phyloP scores from a whole-genome alignment of 257 asterid genomes.

The Coffea eugenioides region DNA sequence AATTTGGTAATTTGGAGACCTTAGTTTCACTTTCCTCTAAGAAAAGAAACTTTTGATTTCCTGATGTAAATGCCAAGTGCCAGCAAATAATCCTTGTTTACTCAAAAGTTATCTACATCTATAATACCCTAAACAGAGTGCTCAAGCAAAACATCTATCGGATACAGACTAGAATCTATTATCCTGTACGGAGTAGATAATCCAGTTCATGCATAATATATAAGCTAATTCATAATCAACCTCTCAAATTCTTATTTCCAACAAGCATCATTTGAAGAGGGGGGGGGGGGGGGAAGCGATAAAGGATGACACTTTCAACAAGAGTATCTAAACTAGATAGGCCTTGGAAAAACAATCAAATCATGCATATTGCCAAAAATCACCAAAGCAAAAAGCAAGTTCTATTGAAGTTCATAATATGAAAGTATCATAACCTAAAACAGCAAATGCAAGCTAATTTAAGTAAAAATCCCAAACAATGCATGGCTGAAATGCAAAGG shows the following conservation, averaged over 20 bases:
- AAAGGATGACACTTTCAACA: background rate
- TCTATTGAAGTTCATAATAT: background rate
- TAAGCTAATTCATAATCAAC: background rate
- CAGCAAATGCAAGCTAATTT: background rate
- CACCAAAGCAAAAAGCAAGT: background rate
- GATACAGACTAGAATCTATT: background rate
- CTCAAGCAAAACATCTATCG: background rate
- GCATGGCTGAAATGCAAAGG: background rate
- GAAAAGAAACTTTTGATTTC: background rate
- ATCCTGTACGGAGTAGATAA: background rate
- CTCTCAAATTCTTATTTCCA: background rate
- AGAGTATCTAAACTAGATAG: background rate
- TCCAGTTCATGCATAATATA: background rate
- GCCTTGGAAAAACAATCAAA: background rate
- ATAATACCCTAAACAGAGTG: background rate
- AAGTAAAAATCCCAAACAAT: background rate
- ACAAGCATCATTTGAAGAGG: background rate
- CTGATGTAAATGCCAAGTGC: background rate
- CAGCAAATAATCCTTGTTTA: background rate
- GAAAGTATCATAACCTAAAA: background rate
- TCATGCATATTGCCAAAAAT: background rate
- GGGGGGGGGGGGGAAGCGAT: background rate
- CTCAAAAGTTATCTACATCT: background rate
- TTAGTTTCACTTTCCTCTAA: background rate
- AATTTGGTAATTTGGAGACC: background rate